These are phyloP conservation scores for Metschnikowia baotianmanensis DNA, from an alignment of 805 yeast species.

Conservation along the genomic window DNA sequence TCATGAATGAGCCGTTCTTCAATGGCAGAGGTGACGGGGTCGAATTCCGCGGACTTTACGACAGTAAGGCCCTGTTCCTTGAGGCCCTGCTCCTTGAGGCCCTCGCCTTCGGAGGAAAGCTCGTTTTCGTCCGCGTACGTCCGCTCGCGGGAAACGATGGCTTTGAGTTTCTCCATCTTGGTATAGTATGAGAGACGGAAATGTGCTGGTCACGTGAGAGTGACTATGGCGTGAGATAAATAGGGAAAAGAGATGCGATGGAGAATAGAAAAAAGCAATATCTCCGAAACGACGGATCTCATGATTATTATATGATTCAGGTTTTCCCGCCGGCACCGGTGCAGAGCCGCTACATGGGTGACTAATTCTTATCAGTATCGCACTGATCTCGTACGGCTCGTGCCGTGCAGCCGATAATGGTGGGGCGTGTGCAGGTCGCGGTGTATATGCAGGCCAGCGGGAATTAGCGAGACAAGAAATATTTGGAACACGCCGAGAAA, in stretches of 20 bases:
- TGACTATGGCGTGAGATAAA: neutral
- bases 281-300: no score
- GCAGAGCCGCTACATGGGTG: conserved; percentile 1
- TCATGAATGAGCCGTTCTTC: conserved; percentile 17
- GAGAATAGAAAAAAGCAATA: neutral
- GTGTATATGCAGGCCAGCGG: neutral
- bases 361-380: conserved; percentile 8
- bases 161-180: conserved; percentile 19
- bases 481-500: no score
- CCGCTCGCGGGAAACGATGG: conserved; percentile 9
- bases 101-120: conserved; percentile 9
- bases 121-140: conserved; percentile 15
- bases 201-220: neutral
- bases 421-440: neutral
- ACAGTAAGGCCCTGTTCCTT: conserved; percentile 12
- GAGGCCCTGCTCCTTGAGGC: conserved; percentile 3
- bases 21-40: conserved; percentile 16
- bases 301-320: neutral
- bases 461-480: no score
- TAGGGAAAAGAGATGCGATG: neutral
- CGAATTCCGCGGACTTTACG: conserved; percentile 18
- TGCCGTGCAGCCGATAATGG: neutral
- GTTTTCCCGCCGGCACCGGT: neutral
- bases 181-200: neutral
- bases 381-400: neutral